These are phyloP conservation scores for Epichloe typhina DNA, from an alignment of 2,329 filamentous ascomycete genomes.

Conservation along the genomic window DNA sequence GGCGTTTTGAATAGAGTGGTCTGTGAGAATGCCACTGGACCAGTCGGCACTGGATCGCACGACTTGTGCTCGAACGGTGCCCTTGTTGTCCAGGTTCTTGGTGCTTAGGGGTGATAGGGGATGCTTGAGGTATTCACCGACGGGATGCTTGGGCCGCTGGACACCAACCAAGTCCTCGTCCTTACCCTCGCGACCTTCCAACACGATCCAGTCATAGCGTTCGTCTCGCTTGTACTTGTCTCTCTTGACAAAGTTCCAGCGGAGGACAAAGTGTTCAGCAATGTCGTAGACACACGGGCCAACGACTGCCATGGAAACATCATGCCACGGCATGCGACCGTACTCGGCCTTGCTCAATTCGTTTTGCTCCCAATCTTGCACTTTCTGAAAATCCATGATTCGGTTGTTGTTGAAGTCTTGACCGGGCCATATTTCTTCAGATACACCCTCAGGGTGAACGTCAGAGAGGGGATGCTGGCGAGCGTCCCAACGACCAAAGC, in stretches of 20 bases:
- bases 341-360: conserved; percentile 83
- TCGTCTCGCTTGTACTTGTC: conserved; percentile 93
- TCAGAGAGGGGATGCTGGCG: conserved; percentile 78
- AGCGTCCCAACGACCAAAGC: conserved; percentile 89
- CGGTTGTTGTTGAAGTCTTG: conserved; percentile 98
- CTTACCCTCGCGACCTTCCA: conserved; percentile 62
- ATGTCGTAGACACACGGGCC: conserved; percentile 88
- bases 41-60: conserved; percentile 87
- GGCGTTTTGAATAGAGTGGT: conserved; percentile 78
- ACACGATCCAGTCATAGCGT: conserved; percentile 69
- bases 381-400: conserved; percentile 87
- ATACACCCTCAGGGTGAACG: conserved; percentile 70
- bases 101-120: conserved; percentile 55
- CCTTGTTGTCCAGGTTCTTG: conserved; percentile 51
- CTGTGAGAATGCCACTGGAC: conserved; percentile 79
- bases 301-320: conserved; percentile 83
- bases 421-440: conserved; percentile 79
- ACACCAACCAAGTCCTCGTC: conserved; percentile 81
- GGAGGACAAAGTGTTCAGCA: conserved; percentile 83
- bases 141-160: conserved; percentile 76
- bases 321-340: conserved; percentile 96
- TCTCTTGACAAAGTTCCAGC: conserved; percentile 94
- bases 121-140: conserved; percentile 76
- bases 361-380: conserved; percentile 85
- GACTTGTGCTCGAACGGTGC: conserved; percentile 69